Conservation (phyloP, 148 eudicot species). For the Salicornia ramosissima region DNA sequence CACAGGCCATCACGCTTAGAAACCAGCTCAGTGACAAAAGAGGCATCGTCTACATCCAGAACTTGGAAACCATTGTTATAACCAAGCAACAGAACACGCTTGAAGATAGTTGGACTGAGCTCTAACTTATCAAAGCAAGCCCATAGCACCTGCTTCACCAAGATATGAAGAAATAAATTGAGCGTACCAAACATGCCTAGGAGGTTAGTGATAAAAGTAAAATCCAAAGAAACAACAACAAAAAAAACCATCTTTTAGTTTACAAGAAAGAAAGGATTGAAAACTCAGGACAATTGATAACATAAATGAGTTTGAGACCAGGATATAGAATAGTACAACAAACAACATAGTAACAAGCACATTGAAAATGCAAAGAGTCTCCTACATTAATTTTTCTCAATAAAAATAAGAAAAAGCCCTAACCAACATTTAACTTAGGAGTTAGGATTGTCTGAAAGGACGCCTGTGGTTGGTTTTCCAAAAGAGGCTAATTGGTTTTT, state of each 20-base stretch:
- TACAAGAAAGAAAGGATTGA: too few species aligned
- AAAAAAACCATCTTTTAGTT: neutral
- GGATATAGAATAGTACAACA: neutral
- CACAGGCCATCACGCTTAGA: constrained; percentile 88
- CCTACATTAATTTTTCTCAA: neutral
- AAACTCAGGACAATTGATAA: too few species aligned
- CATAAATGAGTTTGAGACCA: too few species aligned
- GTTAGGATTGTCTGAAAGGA: too few species aligned
- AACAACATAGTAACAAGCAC: neutral
- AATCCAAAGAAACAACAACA: neutral
- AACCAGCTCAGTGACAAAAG: constrained; percentile 72
- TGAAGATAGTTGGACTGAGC: constrained; percentile 48
- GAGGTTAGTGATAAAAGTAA: neutral
- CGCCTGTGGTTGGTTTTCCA: too few species aligned
- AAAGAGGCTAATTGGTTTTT: too few species aligned
- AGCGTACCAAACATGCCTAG: neutral
- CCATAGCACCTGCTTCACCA: constrained; percentile 73
- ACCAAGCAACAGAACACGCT: constrained; percentile 79
- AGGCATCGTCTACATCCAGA: constrained; percentile 89
- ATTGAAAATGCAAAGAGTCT: neutral
- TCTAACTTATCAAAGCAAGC: constrained; percentile 91
- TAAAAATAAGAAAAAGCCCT: neutral
- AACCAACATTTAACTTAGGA: too few species aligned
- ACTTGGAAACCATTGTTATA: constrained; percentile 92
- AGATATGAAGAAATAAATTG: neutral